These are phyloP conservation scores for Aphelidium insulamus DNA, from an alignment of 371 early-diverging fungal species.

Conservation along the genomic window DNA sequence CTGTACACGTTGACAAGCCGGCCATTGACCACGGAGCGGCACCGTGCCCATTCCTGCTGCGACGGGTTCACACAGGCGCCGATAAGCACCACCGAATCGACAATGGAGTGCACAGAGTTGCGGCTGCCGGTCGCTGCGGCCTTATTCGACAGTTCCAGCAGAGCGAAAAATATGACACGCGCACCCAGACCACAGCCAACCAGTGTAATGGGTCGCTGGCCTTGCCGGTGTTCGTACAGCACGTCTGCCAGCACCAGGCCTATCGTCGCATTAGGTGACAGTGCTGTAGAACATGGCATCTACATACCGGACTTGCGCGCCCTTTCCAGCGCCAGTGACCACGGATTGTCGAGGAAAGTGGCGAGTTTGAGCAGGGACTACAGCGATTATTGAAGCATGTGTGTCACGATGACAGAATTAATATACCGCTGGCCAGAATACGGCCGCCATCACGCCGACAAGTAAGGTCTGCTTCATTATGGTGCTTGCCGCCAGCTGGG, in stretches of 20 bases:
- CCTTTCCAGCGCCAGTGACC: slow-evolving; percentile 72
- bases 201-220: slow-evolving; percentile 74
- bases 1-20: slow-evolving; percentile 77
- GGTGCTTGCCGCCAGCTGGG: too few relatives aligned
- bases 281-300: too few relatives aligned
- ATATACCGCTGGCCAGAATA: slow-evolving; percentile 74
- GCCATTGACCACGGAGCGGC: slow-evolving; percentile 57
- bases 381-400: too few relatives aligned
- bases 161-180: slow-evolving; percentile 69
- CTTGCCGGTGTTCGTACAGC: slow-evolving; percentile 58
- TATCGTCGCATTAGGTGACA: too few relatives aligned
- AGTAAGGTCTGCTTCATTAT: slow-evolving; percentile 66
- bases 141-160: slow-evolving; percentile 61
- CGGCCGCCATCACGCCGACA: slow-evolving; percentile 52
- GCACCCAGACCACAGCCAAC: slow-evolving; percentile 84
- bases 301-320: slow-evolving; percentile 67
- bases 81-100: slow-evolving; percentile 71
- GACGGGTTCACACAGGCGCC: slow-evolving; percentile 58
- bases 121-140: slow-evolving; percentile 54
- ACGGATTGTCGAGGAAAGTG: slow-evolving; percentile 85
- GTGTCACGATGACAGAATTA: too few relatives aligned
- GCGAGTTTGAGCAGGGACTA: slow-evolving; percentile 68
- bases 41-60: slow-evolving; percentile 54
- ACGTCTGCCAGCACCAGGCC: slow-evolving; percentile 57
- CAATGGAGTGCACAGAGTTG: too few relatives aligned